A percentile compares a stretch with the other conserved stretches of the same genome.
Conservation (phyloP, 306 rosid genomes). For the Pueraria montana region DNA sequence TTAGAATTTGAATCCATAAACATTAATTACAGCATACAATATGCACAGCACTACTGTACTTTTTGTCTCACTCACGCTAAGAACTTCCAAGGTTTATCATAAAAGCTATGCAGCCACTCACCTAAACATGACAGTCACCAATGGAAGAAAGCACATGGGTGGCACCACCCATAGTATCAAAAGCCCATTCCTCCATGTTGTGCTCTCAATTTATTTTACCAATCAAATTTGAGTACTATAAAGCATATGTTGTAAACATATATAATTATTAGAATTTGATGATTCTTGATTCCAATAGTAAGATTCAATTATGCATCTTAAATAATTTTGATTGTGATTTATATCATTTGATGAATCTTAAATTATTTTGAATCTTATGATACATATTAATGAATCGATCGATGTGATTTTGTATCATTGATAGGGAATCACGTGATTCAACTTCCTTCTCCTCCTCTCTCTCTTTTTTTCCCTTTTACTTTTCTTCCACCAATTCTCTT, state of each 20-base stretch:
- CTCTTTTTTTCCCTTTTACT: neutral
- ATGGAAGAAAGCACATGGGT: constrained; percentile 72
- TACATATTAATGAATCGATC: neutral
- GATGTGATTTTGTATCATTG: neutral
- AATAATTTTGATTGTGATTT: neutral
- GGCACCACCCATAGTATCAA: constrained; percentile 56
- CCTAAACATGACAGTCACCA: constrained; percentile 54
- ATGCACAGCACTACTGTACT: constrained; percentile 53
- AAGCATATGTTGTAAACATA: neutral
- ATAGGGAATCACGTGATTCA: neutral
- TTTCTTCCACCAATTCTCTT: neutral
- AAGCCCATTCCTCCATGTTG: constrained; percentile 71
- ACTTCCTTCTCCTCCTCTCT: neutral
- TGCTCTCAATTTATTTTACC: constrained; percentile 29
- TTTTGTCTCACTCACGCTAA: constrained; percentile 49
- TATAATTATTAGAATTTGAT: neutral
- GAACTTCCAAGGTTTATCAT: constrained; percentile 59
- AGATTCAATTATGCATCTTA: neutral
- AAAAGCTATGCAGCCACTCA: constrained; percentile 58
- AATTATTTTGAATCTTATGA: neutral
- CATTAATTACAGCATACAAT: constrained; percentile 54
- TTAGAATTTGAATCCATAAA: constrained; percentile 43
- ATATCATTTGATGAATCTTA: neutral
- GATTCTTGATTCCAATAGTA: neutral
- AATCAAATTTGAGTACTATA: neutral